Conservation (phyloP, 352 stramenopile genomes). For the Phytophthora litchii region DNA sequence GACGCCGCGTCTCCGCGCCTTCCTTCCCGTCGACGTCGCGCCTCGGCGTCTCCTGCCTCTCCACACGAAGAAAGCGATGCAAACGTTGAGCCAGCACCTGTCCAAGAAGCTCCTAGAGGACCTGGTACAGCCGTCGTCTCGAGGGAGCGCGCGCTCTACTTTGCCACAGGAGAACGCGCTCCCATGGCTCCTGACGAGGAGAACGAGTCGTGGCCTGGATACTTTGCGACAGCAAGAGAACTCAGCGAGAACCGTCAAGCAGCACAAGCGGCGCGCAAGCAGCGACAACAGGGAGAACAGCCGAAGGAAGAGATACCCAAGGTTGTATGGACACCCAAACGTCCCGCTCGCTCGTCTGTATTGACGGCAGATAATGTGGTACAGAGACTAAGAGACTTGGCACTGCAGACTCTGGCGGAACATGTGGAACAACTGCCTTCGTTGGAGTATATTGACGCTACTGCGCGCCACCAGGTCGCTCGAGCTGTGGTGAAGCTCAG, state of each 20-base stretch:
- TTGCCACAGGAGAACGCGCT: slow-evolving; percentile 43
- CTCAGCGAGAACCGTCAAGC: slow-evolving; percentile 66
- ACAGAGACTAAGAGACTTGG: slow-evolving; percentile 56
- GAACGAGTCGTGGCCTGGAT: slow-evolving; percentile 74
- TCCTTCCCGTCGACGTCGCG: slow-evolving; percentile 12
- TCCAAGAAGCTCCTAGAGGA: slow-evolving; percentile 7
- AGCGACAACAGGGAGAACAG: slow-evolving; percentile 41
- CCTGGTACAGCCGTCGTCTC: slow-evolving; percentile 40
- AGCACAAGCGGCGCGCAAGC: slow-evolving; percentile 61
- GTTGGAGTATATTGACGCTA: slow-evolving; percentile 74
- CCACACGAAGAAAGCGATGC: neutral
- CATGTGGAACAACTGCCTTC: slow-evolving; percentile 73
- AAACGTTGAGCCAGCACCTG: neutral
- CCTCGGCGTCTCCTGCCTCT: neutral
- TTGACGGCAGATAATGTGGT: slow-evolving; percentile 56
- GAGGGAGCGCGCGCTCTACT: slow-evolving; percentile 53
- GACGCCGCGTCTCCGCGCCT: slow-evolving; percentile 8
- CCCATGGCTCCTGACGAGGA: slow-evolving; percentile 1
- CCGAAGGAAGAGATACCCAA: slow-evolving; percentile 14
- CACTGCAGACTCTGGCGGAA: slow-evolving; percentile 57
- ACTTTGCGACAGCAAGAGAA: slow-evolving; percentile 70
- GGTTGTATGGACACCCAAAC: slow-evolving; percentile 57
- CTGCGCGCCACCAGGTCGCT: slow-evolving; percentile 65
- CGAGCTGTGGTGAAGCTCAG: slow-evolving; percentile 60
- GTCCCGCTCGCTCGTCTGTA: slow-evolving; percentile 51